Percentiles rank a stretch among this genome's conserved stretches.
These are phyloP conservation scores for Spencermartinsiella europaea DNA, from an alignment of 805 yeast species.

Conservation along the genomic window DNA sequence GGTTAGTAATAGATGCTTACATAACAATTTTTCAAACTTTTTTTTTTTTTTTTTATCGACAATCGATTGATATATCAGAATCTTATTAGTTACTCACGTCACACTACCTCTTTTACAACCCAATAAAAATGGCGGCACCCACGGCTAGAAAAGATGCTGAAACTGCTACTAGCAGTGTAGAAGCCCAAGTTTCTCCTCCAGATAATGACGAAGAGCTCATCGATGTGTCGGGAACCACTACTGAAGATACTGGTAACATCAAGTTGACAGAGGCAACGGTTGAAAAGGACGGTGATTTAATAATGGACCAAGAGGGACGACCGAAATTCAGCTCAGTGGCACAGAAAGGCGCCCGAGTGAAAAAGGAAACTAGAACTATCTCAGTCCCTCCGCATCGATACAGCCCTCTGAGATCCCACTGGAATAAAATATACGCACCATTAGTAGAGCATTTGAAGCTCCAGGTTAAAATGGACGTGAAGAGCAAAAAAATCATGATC, in stretches of 20 bases:
- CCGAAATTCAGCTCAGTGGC: constrained; percentile 81
- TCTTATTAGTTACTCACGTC: too few species aligned
- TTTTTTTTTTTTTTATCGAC: neutral
- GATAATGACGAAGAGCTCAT: constrained; percentile 41
- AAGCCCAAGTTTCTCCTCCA: neutral
- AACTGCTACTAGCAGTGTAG: neutral
- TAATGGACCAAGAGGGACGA: constrained; percentile 72
- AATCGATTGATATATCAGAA: neutral
- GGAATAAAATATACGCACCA: constrained; percentile 96
- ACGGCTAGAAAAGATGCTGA: constrained; percentile 28
- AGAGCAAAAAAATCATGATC: constrained; percentile 70
- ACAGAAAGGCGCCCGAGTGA: constrained; percentile 56
- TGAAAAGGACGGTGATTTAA: constrained; percentile 16
- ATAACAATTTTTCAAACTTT: neutral
- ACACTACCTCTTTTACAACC: too few species aligned
- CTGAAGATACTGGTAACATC: constrained; percentile 14
- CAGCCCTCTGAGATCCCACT: constrained; percentile 82
- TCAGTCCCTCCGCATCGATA: constrained; percentile 96
- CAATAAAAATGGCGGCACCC: constrained; percentile 31
- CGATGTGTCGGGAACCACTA: constrained; percentile 31
- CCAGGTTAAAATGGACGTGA: constrained; percentile 90
- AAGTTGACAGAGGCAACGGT: constrained; percentile 8
- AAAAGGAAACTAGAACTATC: constrained; percentile 80
- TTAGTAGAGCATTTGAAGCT: constrained; percentile 89
- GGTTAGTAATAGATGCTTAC: too few species aligned